Evolutionary conservation across 2,329 filamentous ascomycete species (phyloP).

Genomic region (Aspergillus candidus): DNA sequence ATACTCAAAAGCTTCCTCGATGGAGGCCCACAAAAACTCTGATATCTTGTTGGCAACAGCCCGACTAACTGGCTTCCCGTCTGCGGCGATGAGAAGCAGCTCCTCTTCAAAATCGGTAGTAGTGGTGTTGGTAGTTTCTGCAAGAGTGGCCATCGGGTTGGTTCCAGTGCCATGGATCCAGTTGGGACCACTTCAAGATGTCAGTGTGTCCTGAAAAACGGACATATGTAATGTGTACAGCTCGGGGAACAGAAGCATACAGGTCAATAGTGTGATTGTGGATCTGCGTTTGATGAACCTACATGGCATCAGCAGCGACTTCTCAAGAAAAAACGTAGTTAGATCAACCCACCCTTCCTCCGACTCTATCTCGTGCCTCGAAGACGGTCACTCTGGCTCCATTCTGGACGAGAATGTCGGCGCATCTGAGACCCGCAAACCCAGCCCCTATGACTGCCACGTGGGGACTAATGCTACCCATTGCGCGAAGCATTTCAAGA

Average conservation of each 20-base stretch:
- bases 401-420: conserved; percentile 51
- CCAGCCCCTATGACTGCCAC: conserved; percentile 58
- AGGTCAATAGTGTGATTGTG: conserved; percentile 51
- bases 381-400: conserved; percentile 55
- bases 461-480: conserved; percentile 37
- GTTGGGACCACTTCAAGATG: conserved; percentile 49
- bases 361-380: conserved; percentile 54
- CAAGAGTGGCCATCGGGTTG: conserved; percentile 56
- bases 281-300: conserved; percentile 47
- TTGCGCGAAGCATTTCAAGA: conserved; percentile 7
- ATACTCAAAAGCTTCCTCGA: conserved; percentile 54
- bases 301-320: conserved; percentile 9
- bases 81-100: conserved; percentile 43
- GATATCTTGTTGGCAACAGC: conserved; percentile 28
- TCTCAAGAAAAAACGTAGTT: not conserved
- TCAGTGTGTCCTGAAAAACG: conserved; percentile 9
- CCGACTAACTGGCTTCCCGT: conserved; percentile 40
- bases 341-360: conserved; percentile 46
- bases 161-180: conserved; percentile 59
- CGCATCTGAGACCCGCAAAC: conserved; percentile 54
- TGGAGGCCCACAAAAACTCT: conserved; percentile 51
- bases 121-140: conserved; percentile 46
- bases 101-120: conserved; percentile 50
- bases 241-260: conserved; percentile 34
- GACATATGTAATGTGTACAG: not conserved